Conservation (phyloP, 768 basidiomycete genomes). For the Trametes cinnabarina region DNA sequence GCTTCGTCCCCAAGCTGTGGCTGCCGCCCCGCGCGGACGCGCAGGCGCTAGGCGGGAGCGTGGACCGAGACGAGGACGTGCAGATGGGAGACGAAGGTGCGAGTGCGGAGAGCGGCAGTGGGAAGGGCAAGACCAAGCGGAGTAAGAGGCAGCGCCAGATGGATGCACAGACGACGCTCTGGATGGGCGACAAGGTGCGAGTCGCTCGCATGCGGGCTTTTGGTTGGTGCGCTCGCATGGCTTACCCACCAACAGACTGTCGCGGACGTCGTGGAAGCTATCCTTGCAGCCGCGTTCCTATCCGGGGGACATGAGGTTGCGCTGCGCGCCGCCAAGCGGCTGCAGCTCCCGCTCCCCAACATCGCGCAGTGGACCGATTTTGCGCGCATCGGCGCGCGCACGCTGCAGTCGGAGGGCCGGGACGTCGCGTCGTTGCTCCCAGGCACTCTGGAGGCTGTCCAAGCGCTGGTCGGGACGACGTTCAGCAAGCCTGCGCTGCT, state of each 20-base stretch:
- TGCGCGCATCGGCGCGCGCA: constrained; percentile 35
- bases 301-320: constrained; percentile 69
- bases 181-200: constrained; percentile 76
- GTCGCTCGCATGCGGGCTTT: too few species aligned
- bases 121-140: constrained; percentile 22
- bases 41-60: not conserved
- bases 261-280: constrained; percentile 83
- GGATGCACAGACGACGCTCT: constrained; percentile 46
- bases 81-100: constrained; percentile 3
- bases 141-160: constrained; percentile 40
- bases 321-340: constrained; percentile 58
- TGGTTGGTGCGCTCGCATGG: too few species aligned
- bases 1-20: constrained; percentile 69
- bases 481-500: constrained; percentile 64
- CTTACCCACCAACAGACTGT: constrained; percentile 55
- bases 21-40: constrained; percentile 34
- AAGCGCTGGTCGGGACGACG: constrained; percentile 60
- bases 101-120: not conserved
- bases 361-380: constrained; percentile 76
- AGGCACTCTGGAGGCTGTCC: constrained; percentile 33
- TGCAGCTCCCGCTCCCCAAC: constrained; percentile 63
- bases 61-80: constrained; percentile 5
- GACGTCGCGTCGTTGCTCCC: not conserved
- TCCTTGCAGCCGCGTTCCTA: constrained; percentile 79
- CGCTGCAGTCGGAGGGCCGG: constrained; percentile 5